phyloP scores from a whole-genome alignment of 441 rosid genomes.

The Metrosideros polymorpha region DNA sequence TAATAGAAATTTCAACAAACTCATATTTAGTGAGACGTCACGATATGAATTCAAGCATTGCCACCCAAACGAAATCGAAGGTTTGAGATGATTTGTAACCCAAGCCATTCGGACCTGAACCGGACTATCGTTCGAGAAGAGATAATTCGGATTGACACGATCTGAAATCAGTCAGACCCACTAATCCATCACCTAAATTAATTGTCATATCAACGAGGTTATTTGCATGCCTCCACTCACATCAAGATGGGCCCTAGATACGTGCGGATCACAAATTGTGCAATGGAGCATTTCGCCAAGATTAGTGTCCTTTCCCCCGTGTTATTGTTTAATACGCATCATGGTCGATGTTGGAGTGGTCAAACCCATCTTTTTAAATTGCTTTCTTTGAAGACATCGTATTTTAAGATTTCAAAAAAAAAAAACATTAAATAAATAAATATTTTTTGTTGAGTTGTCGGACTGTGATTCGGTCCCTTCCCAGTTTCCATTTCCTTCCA shows the following conservation, averaged over 20 bases:
- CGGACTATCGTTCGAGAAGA: background rate
- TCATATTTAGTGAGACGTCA: background rate
- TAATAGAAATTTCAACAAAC: rapidly evolving
- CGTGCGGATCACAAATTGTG: background rate
- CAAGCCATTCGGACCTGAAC: background rate
- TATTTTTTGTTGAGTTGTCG: slow-evolving; percentile 4
- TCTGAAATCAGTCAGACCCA: rapidly evolving
- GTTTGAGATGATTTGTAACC: background rate
- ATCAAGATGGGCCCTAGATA: background rate
- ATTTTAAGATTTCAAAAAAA: background rate
- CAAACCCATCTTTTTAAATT: background rate
- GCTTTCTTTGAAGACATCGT: background rate
- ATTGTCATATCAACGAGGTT: background rate
- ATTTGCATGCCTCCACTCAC: background rate
- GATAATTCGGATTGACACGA: background rate
- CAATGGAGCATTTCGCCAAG: background rate
- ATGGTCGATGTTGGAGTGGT: background rate
- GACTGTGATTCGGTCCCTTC: slow-evolving; percentile 20
- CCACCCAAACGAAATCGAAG: background rate
- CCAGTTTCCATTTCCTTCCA: background rate
- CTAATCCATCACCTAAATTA: rapidly evolving
- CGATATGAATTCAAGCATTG: background rate
- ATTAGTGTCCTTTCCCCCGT: background rate
- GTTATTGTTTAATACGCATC: background rate
- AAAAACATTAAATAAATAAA: background rate